phyloP scores from a whole-genome alignment of 2,329 filamentous ascomycete genomes.

The Allantophomopsis cytisporea region DNA sequence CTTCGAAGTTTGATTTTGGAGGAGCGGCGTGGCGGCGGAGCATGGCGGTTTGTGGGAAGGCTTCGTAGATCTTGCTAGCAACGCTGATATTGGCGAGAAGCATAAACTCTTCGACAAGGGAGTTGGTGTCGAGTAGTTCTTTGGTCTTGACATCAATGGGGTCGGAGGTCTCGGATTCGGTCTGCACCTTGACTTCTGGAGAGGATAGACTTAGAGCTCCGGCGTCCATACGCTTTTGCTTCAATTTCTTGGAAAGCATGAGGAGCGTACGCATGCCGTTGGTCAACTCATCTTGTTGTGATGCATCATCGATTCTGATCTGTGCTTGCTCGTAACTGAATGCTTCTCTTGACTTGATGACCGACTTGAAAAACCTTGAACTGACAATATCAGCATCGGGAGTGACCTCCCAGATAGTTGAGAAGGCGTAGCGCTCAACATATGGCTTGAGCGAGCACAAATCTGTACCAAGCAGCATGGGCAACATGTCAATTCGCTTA shows the following conservation, averaged over 20 bases:
- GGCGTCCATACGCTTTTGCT: conserved; percentile 91
- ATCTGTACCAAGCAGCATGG: conserved; percentile 89
- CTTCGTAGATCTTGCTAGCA: conserved; percentile 75
- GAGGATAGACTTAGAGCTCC: conserved; percentile 91
- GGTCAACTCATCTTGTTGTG: conserved; percentile 81
- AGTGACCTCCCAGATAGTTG: conserved; percentile 79
- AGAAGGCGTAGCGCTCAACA: conserved; percentile 87
- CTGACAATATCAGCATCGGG: conserved; percentile 73
- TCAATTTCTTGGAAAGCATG: conserved; percentile 81
- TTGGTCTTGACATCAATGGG: conserved; percentile 96
- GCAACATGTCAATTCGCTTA: conserved; percentile 99
- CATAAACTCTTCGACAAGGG: conserved; percentile 98
- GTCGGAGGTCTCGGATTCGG: conserved; percentile 90
- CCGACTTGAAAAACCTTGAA: conserved; percentile 89
- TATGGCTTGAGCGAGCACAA: conserved; percentile 94
- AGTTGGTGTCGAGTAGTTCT: conserved; percentile 87
- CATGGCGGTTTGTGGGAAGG: conserved; percentile 91
- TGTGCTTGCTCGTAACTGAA: conserved; percentile 98
- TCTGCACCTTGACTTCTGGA: conserved; percentile 94
- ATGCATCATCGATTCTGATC: conserved; percentile 77
- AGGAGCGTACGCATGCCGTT: conserved; percentile 78
- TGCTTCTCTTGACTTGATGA: conserved; percentile 90
- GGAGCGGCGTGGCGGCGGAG: conserved; percentile 85
- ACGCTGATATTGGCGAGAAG: conserved; percentile 94
- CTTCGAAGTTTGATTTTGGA: conserved; percentile 93